Base-by-base conservation (phyloP, 352 stramenopile species). In the Lagenidium giganteum region DNA sequence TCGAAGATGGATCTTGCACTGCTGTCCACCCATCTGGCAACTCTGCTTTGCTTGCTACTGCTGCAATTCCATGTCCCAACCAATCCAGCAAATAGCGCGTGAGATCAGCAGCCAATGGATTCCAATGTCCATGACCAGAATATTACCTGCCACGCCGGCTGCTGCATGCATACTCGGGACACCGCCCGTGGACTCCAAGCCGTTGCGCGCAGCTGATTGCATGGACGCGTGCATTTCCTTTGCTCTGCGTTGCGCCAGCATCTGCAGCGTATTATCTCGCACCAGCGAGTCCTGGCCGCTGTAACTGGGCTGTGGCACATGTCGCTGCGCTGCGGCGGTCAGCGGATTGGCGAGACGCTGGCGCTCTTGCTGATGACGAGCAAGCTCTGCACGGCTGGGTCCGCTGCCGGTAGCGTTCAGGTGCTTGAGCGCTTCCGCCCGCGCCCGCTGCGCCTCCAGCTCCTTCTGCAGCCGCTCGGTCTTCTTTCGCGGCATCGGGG, bases 221-320 rank as follows among this genome's bases (percentile, higher is more conserved):
- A n/a, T n/a, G n/a, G n/a, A n/a, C n/a, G n/a, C n/a, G 31, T 76
- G 61, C 23, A 83, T 48, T 33, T 74, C 53, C 25, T 67, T 63
- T 0, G 70, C 72, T 8, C 71, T 61, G 0, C 64, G 57, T 27
- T 67, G 33, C 5, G 69, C 72, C 38, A 88, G 36, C n/a, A 51
- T 70, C 29, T 89, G 67, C 22, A 93, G 59, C 26, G 80, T 93
- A 47, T 93, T 93, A 54, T 93, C 80, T 16, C 75, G 67, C 24
- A 80, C 47, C 26, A 64, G 59, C 48, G 70, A 61, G 24, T 79
- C 66, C 32, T 59, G 59, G 50, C 46, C 3, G 55, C 40, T 22
- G 45, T 45, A 3, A 42, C 42, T 53, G 28, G 34, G 51, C 24
- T 55, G 52, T 0, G 46, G 48, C 28, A 79, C 58, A 22, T 63